Base-by-base conservation (phyloP, 2,329 filamentous ascomycete species). In the Hyphodiscus sp. region DNA sequence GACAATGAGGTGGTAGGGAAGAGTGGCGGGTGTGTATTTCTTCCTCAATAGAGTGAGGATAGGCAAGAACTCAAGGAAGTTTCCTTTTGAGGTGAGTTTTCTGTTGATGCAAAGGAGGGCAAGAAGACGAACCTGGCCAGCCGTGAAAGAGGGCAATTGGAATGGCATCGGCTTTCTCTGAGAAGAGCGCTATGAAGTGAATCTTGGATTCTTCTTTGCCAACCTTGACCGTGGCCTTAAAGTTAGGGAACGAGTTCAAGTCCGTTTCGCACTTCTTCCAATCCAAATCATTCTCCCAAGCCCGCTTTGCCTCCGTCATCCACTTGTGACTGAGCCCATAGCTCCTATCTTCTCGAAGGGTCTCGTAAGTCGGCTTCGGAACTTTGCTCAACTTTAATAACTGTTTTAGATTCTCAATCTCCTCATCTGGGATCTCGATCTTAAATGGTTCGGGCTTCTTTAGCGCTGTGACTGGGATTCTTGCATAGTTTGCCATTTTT, bases 181-280 rank as follows among this genome's bases (percentile, higher is more conserved):
- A 82, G 65, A 82, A 83, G 0, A 83, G 67, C 0, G 73, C 79
- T 1, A 72, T 63, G 60, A 83, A 83, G 60, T 82, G 79, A 42
- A 82, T 68, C 3, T 70, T 63, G 52, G 74, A 69, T 33, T 75
- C 71, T 1, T 68, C 61, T 44, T 78, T 68, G 0, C 62, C 53
- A 0, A 69, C 62, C 18, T 68, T 75, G 69, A 73, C 79, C 61
- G 78, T 75, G 0, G 69, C 62, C 18, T 68, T 75, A 68, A 73
- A 80, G 62, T 79, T 75, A 0, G 75, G 75, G 49, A 76, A 73
- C 3, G 67, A 69, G 64, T 80, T 80, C 64, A 80, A 73, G 2
- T 46, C 20, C n/a, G 41, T n/a, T 43, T 55, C 53, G 19, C 16
- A 41, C 23, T 49, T 49, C 11, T 18, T 50, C 53, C 50, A 56